phyloP scores from a whole-genome alignment of 1,284 basidiomycete genomes.

The Ganoderma lucidum region DNA sequence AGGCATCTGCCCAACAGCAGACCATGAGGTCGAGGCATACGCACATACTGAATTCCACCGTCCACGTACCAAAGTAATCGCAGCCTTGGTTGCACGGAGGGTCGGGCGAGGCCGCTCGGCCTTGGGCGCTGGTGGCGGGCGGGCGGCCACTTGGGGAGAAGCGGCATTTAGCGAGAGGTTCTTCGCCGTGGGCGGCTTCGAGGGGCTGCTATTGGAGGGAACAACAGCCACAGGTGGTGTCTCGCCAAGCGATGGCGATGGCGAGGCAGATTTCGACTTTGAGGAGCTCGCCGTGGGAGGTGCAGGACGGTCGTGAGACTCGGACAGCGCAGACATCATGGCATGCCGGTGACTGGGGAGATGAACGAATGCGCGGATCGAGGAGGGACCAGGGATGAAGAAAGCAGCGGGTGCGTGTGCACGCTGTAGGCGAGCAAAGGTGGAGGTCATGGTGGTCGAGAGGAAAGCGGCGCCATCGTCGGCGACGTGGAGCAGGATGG shows the following conservation, averaged over 20 bases:
- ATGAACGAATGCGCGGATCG: constrained; percentile 31
- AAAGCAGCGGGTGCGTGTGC: constrained; percentile 25
- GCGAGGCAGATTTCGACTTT: constrained; percentile 36
- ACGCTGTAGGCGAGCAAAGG: constrained; percentile 33
- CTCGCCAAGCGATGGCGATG: constrained; percentile 49
- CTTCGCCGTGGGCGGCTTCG: constrained; percentile 45
- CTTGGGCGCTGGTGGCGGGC: constrained; percentile 73
- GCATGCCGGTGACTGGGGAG: constrained; percentile 51
- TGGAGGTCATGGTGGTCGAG: constrained; percentile 28
- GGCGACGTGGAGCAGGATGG: constrained; percentile 7
- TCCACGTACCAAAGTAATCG: constrained; percentile 84
- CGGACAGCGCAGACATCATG: constrained; percentile 63
- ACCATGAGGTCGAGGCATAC: background rate
- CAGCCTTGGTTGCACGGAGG: constrained; percentile 82
- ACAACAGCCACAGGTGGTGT: constrained; percentile 57
- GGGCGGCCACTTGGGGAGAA: constrained; percentile 74
- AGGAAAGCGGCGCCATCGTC: constrained; percentile 18
- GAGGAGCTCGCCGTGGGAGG: constrained; percentile 30
- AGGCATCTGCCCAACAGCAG: constrained; percentile 67
- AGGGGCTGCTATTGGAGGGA: constrained; percentile 18
- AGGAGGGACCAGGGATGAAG: constrained; percentile 19
- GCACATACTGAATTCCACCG: background rate
- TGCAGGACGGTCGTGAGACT: constrained; percentile 39
- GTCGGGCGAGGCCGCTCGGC: constrained; percentile 69
- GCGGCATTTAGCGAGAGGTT: constrained; percentile 63